These are phyloP conservation scores for Hanseniaspora uvarum DNA, from an alignment of 1,139 yeast species.

Conservation along the genomic window DNA sequence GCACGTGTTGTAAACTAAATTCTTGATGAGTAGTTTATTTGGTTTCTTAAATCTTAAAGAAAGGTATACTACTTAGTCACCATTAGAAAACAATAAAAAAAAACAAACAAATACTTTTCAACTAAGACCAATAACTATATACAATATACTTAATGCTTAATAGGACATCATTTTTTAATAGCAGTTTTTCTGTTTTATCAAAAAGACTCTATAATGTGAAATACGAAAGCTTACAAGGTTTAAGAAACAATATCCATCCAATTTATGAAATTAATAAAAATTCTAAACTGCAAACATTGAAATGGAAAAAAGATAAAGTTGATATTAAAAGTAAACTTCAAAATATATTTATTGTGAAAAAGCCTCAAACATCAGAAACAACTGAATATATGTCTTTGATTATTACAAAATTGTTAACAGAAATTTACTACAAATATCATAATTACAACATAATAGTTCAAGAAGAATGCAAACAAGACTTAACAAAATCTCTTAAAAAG, in stretches of 20 bases:
- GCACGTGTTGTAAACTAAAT: neutral
- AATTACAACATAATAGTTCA: conserved; percentile 50
- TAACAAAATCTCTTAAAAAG: conserved; percentile 21
- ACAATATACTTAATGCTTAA: neutral
- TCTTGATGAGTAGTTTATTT: neutral
- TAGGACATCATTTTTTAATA: neutral
- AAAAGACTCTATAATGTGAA: conserved; percentile 19
- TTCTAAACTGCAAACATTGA: conserved; percentile 41
- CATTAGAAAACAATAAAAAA: neutral
- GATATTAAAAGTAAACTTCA: conserved; percentile 38
- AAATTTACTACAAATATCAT: conserved; percentile 49
- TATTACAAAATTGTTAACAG: conserved; percentile 17
- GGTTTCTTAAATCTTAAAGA: neutral
- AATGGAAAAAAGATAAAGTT: conserved; percentile 33
- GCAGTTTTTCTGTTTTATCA: neutral
- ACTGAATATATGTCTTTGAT: conserved; percentile 45
- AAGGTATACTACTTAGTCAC: neutral
- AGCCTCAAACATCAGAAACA: conserved; percentile 66
- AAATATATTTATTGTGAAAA: conserved; percentile 70
- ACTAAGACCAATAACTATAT: neutral
- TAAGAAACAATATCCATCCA: conserved; percentile 29
- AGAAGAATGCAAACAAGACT: conserved; percentile 12
- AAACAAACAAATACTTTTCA: too few species aligned
- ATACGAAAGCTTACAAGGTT: conserved; percentile 20
- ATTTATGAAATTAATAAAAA: conserved; percentile 39